Conservation (phyloP, 2,329 filamentous ascomycete genomes). For the Trichoderma atroviride region DNA sequence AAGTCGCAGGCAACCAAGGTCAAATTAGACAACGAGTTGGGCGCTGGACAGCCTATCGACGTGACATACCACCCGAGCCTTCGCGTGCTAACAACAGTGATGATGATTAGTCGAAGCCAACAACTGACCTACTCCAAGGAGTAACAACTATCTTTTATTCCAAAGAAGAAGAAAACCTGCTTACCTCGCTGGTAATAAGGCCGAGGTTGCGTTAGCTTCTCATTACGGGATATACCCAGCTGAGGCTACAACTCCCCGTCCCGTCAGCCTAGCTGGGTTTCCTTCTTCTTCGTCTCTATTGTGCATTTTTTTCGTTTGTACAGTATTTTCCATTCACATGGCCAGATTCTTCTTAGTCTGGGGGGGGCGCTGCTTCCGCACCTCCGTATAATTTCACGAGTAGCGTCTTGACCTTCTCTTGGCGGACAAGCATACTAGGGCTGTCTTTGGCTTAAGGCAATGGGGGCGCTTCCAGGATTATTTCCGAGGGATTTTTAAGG, state of each 20-base stretch:
- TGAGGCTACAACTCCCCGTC: background rate
- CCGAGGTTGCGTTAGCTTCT: background rate
- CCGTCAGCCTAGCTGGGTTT: background rate
- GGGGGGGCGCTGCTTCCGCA: background rate
- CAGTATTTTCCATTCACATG: background rate
- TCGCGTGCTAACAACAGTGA: background rate
- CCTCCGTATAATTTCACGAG: constrained; percentile 22
- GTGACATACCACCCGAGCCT: background rate
- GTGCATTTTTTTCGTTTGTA: background rate
- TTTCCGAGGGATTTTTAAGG: background rate
- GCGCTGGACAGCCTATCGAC: background rate
- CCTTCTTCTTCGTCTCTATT: background rate
- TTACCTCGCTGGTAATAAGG: background rate
- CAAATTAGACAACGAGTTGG: background rate
- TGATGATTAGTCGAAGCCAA: background rate
- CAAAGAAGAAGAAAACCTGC: background rate
- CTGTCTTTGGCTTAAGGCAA: constrained; percentile 7
- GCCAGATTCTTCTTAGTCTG: background rate
- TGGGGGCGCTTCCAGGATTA: background rate
- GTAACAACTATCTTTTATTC: background rate
- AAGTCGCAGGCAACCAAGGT: constrained; percentile 8
- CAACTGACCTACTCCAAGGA: background rate
- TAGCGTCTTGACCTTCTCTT: background rate
- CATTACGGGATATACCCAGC: background rate
- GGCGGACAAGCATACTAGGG: background rate